Evolutionary conservation across 2,329 filamentous ascomycete species (phyloP).

Genomic region (Ophiocordyceps camponoti-rufipedis): DNA sequence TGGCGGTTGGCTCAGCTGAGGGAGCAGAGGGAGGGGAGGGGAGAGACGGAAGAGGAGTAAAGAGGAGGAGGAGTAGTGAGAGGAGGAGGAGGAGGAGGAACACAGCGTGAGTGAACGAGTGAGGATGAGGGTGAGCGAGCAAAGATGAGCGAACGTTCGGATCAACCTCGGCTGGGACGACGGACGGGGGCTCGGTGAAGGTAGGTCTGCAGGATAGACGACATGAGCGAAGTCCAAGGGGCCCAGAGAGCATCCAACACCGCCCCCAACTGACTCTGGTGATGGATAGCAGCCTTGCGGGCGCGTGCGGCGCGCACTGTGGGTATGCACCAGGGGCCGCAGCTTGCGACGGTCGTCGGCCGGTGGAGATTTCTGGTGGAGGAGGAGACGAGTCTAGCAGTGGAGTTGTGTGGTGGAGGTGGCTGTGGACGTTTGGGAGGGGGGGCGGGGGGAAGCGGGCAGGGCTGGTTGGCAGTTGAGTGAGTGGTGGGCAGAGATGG

Average conservation of each 20-base stretch:
- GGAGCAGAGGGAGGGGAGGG: not conserved
- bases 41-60: not conserved
- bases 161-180: not conserved
- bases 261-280: not conserved
- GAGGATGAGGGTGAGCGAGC: not conserved
- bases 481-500: too few species aligned
- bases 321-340: not conserved
- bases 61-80: not conserved
- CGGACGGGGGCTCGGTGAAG: not conserved
- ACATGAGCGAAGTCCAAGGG: not conserved
- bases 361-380: too few species aligned
- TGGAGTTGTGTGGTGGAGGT: too few species aligned
- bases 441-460: too few species aligned
- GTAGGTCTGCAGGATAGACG: not conserved
- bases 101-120: not conserved
- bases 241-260: not conserved
- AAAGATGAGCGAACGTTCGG: not conserved
- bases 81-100: not conserved
- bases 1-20: not conserved
- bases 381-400: too few species aligned
- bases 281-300: not conserved
- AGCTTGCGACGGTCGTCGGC: not conserved
- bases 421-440: too few species aligned
- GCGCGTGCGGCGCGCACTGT: not conserved
- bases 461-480: too few species aligned